Base-by-base conservation (phyloP, 441 rosid species). In the Manihot esculenta region DNA sequence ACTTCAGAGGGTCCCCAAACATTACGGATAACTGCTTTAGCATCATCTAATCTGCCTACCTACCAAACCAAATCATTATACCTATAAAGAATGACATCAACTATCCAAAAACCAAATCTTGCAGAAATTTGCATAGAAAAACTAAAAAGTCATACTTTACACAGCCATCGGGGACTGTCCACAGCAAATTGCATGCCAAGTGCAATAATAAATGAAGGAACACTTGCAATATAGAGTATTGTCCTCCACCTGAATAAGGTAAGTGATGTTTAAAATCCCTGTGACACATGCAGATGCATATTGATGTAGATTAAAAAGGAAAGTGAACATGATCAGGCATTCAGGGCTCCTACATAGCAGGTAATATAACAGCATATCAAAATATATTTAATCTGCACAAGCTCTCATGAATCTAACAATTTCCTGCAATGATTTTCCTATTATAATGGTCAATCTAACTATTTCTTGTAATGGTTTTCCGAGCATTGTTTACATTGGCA, bases 151-250 rank as follows among this genome's bases (percentile, higher is more conserved):
- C 83, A 71, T 88, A 88, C 97, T 79, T 86, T 88, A 72, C 86
- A 91, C 26, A 91, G 85, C 97, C 94, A 91, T 71, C 92, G 88
- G 17, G 97, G 97, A 77, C 97, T 91, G 20, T 91, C 97, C 42
- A 81, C 94, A 42, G 97, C 80, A 79, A 87, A 88, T 72, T 91
- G 94, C 92, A 91, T 87, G 18, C 94, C 94, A 49, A 88, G n/a
- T 12, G 82, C 74, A 64, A 91, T 80, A 72, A 84, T 42, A 72
- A 89, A 73, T 71, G 88, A 88, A 79, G 90, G 94, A 58, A 75
- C 44, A 76, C 85, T 84, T 68, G 91, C 94, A 30, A 84, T 72
- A 76, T 78, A 84, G 71, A 91, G 80, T 73, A 89, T 80, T 69
- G 83, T 86, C 84, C 97, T 85, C 97, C 97, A 91, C 97, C 97